phyloP scores from a whole-genome alignment of 192 early-diverging fungal species.

The Coemansia biformis region DNA sequence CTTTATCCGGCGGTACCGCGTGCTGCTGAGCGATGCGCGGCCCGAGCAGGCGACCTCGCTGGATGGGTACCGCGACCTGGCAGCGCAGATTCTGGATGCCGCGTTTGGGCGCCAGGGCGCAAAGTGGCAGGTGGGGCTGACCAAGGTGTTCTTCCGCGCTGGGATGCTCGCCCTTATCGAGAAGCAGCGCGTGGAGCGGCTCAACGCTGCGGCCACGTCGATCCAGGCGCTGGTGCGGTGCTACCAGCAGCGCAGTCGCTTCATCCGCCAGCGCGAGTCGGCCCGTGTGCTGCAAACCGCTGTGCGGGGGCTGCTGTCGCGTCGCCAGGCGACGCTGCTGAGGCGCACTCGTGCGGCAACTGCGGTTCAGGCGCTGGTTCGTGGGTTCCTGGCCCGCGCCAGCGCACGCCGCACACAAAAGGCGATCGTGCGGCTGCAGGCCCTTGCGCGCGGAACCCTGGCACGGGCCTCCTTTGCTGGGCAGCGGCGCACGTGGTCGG shows the following conservation, averaged over 20 bases:
- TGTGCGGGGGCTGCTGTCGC: conserved; percentile 58
- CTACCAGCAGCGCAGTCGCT: conserved; percentile 59
- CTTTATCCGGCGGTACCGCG: conserved; percentile 82
- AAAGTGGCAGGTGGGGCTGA: conserved; percentile 84
- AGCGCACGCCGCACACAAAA: conserved; percentile 34
- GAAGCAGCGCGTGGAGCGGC: conserved; percentile 79
- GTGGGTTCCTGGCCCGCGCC: conserved; percentile 58
- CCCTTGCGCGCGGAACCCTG: conserved; percentile 56
- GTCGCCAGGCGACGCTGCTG: conserved; percentile 49
- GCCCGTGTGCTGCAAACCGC: conserved; percentile 66
- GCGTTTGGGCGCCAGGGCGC: conserved; percentile 73
- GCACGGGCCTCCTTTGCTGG: conserved; percentile 60
- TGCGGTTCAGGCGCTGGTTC: conserved; percentile 68
- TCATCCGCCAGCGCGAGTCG: conserved; percentile 52
- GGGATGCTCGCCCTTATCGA: conserved; percentile 75
- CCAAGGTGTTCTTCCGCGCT: conserved; percentile 98
- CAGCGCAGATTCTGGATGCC: conserved; percentile 55
- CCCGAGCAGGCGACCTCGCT: conserved; percentile 8
- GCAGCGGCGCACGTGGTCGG: conserved; percentile 60
- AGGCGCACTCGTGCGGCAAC: conserved; percentile 68
- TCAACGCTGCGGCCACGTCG: conserved; percentile 73
- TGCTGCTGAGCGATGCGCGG: conserved; percentile 43
- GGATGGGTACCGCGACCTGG: conserved; percentile 56
- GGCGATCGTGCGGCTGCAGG: conserved; percentile 60
- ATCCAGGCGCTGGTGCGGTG: conserved; percentile 86